A percentile compares a stretch with the other conserved stretches of the same genome.
Conservation (phyloP, 2,329 filamentous ascomycete genomes). For the Colletotrichum lini region DNA sequence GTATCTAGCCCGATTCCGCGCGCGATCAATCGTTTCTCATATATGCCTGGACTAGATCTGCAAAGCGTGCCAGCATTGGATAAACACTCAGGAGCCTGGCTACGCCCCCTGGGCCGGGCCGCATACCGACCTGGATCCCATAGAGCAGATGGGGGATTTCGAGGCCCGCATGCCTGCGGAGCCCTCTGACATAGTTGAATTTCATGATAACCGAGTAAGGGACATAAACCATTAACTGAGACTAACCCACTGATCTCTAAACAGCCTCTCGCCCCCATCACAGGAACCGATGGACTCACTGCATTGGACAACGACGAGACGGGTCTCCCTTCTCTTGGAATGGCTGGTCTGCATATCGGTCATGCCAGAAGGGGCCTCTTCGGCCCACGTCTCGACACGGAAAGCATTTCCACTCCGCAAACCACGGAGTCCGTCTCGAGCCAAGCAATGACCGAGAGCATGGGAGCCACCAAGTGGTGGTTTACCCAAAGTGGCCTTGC, state of each 20-base stretch:
- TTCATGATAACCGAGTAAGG: slow-evolving; percentile 21
- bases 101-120: slow-evolving; percentile 38
- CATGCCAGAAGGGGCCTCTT: neutral
- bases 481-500: neutral
- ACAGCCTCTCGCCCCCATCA: slow-evolving; percentile 37
- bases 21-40: neutral
- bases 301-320: neutral
- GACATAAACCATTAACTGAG: neutral
- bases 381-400: neutral
- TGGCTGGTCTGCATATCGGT: neutral
- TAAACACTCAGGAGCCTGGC: slow-evolving; percentile 52
- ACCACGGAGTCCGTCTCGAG: neutral
- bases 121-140: slow-evolving; percentile 9
- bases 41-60: slow-evolving; percentile 49
- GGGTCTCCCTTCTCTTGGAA: neutral
- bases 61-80: slow-evolving; percentile 54
- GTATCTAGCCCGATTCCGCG: slow-evolving; percentile 19
- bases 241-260: neutral
- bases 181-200: slow-evolving; percentile 32
- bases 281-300: slow-evolving; percentile 22
- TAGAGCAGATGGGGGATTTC: slow-evolving; percentile 25
- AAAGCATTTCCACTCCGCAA: slow-evolving; percentile 10
- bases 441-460: neutral
- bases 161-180: slow-evolving; percentile 19
- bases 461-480: slow-evolving; percentile 1